These are phyloP conservation scores for Grammothele lineata DNA, from an alignment of 768 basidiomycete species.

Conservation along the genomic window DNA sequence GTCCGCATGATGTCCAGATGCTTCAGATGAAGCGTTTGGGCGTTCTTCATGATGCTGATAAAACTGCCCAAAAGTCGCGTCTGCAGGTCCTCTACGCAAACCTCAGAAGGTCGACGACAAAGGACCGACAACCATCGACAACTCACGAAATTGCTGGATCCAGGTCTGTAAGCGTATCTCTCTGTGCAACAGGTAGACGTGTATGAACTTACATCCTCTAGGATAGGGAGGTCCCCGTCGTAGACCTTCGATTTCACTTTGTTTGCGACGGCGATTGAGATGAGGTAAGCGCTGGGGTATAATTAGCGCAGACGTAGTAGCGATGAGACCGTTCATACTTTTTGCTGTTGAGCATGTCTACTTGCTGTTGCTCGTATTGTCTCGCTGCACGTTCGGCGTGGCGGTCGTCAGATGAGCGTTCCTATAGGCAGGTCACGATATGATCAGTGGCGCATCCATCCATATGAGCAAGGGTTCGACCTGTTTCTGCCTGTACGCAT, in stretches of 20 bases:
- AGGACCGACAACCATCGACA: not conserved
- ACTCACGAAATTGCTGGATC: conserved; percentile 66
- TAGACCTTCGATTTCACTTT: conserved; percentile 68
- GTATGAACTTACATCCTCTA: conserved; percentile 61
- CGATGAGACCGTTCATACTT: conserved; percentile 44
- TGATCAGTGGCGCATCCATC: no score
- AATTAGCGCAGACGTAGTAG: not conserved
- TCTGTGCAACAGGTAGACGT: not conserved
- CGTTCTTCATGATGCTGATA: conserved; percentile 48
- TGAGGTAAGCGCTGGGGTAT: conserved; percentile 55
- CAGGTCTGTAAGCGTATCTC: conserved; percentile 6
- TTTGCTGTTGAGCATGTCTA: conserved; percentile 78
- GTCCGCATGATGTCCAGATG: conserved; percentile 59
- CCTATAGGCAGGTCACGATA: conserved; percentile 44
- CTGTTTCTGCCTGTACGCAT: conserved; percentile 76
- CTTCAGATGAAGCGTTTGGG: conserved; percentile 52
- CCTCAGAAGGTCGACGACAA: not conserved
- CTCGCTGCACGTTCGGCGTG: conserved; percentile 71
- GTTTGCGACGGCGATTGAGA: conserved; percentile 69
- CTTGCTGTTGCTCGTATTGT: conserved; percentile 71
- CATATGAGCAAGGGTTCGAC: no score
- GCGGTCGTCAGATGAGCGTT: conserved; percentile 64
- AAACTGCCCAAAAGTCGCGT: conserved; percentile 55
- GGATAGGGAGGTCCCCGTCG: conserved; percentile 55
- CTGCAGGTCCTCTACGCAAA: conserved; percentile 61